Evolutionary conservation across 2,329 filamentous ascomycete genomes (phyloP).

Genomic region (Aspergillus piperis): DNA sequence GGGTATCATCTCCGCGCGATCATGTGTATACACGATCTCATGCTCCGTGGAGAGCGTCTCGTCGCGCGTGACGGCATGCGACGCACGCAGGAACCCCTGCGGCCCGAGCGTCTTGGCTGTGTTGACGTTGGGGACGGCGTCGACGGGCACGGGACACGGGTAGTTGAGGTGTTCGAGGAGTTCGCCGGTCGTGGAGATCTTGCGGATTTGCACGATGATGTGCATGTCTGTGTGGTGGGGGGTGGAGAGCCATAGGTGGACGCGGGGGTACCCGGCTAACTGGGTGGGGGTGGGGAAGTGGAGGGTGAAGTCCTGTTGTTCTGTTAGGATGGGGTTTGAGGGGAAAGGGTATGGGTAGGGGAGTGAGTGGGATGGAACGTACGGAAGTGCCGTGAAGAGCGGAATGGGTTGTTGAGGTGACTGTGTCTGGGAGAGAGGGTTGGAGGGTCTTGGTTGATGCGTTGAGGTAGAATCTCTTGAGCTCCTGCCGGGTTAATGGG

Average conservation of each 20-base stretch:
- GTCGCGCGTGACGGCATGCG: constrained; percentile 9
- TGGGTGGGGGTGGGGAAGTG: constrained; percentile 13
- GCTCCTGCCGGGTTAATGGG: not conserved
- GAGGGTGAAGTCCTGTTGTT: constrained; percentile 13
- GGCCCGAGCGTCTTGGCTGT: constrained; percentile 23
- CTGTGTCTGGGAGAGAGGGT: not conserved
- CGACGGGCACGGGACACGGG: constrained; percentile 13
- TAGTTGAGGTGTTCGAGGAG: constrained; percentile 22
- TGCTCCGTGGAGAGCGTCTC: not conserved
- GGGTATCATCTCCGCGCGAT: constrained; percentile 8
- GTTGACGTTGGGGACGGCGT: constrained; percentile 19
- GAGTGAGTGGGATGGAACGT: no score
- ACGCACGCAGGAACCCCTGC: constrained; percentile 26
- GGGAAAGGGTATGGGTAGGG: no score
- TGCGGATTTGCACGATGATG: constrained; percentile 26
- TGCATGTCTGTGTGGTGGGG: constrained; percentile 13
- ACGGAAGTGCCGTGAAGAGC: not conserved
- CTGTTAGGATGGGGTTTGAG: not conserved
- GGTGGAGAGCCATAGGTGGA: constrained; percentile 7
- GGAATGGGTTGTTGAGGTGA: not conserved
- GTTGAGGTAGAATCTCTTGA: constrained; percentile 4
- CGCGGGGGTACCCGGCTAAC: not conserved
- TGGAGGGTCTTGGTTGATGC: not conserved
- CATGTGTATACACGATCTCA: constrained; percentile 3
- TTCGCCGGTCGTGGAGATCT: constrained; percentile 14